Conservation (phyloP, 202 grass and related monocot genomes). For the Musa balbisiana region DNA sequence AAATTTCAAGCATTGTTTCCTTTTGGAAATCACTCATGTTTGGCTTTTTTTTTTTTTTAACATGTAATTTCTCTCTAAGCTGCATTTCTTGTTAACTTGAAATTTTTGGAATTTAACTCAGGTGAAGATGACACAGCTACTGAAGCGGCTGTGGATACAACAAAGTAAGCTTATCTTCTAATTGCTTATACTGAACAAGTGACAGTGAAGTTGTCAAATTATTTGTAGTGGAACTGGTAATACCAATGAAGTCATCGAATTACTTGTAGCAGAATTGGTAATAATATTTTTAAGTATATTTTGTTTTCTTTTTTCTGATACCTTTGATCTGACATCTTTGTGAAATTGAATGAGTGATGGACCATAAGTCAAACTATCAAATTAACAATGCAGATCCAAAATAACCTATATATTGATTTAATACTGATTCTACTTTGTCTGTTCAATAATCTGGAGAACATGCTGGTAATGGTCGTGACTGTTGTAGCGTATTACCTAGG, state of each 20-base stretch:
- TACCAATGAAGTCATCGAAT: neutral
- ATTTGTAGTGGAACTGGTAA: neutral
- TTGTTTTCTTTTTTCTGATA: neutral
- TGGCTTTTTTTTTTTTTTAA: neutral
- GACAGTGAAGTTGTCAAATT: neutral
- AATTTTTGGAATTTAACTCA: slow-evolving; percentile 37
- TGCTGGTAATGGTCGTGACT: too few relatives aligned
- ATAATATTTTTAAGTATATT: neutral
- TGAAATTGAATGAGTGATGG: neutral
- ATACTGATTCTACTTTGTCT: neutral
- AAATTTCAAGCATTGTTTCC: neutral
- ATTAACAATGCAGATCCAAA: neutral
- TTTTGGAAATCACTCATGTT: too few relatives aligned
- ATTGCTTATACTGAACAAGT: slow-evolving; percentile 1
- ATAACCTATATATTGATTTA: neutral
- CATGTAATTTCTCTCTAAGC: neutral
- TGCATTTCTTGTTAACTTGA: slow-evolving; percentile 16
- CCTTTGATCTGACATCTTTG: neutral
- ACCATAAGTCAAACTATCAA: neutral
- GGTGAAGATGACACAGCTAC: slow-evolving; percentile 47
- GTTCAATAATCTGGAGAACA: too few relatives aligned
- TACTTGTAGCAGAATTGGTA: neutral
- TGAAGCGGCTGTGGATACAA: slow-evolving; percentile 72
- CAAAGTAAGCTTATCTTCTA: slow-evolving; percentile 58
- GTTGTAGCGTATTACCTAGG: too few relatives aligned